A percentile compares a stretch with the other conserved stretches of the same genome.
phyloP scores from a whole-genome alignment of 2,329 filamentous ascomycete genomes.

The Claviceps digitariae region DNA sequence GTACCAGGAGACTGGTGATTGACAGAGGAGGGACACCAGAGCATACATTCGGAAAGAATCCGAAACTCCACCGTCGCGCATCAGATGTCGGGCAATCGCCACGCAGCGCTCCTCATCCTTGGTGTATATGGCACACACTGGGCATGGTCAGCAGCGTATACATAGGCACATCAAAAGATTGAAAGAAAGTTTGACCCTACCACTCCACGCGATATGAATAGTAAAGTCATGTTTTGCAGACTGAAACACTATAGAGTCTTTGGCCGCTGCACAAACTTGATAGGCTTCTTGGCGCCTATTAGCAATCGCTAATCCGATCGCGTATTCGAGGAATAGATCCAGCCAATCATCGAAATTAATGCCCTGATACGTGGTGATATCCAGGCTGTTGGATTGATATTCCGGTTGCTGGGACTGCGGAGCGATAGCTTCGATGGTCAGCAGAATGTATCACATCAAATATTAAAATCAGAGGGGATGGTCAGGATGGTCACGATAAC shows the following conservation, averaged over 20 bases:
- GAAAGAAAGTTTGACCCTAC: constrained; percentile 29
- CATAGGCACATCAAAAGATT: background rate
- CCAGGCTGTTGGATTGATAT: background rate
- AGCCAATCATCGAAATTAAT: constrained; percentile 79
- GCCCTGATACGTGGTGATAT: constrained; percentile 44
- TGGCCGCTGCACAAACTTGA: constrained; percentile 62
- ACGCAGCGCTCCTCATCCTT: constrained; percentile 67
- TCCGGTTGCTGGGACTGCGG: constrained; percentile 6
- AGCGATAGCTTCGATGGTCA: constrained; percentile 6
- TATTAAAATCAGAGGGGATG: background rate
- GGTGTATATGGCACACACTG: constrained; percentile 71
- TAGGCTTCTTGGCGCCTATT: constrained; percentile 63
- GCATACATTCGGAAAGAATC: constrained; percentile 77
- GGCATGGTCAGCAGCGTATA: constrained; percentile 3
- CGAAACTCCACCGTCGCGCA: constrained; percentile 68
- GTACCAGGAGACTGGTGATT: constrained; percentile 62
- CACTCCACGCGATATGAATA: constrained; percentile 66
- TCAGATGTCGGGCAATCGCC: constrained; percentile 66
- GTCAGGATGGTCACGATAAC: constrained; percentile 2
- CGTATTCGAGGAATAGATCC: constrained; percentile 79
- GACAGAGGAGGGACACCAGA: constrained; percentile 61
- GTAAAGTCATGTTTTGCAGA: constrained; percentile 54
- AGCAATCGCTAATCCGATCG: constrained; percentile 57
- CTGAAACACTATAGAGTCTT: constrained; percentile 71
- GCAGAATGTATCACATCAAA: background rate